These are phyloP conservation scores for Lanmaoa pseudosensibilis DNA, from an alignment of 768 basidiomycete genomes.

Conservation along the genomic window DNA sequence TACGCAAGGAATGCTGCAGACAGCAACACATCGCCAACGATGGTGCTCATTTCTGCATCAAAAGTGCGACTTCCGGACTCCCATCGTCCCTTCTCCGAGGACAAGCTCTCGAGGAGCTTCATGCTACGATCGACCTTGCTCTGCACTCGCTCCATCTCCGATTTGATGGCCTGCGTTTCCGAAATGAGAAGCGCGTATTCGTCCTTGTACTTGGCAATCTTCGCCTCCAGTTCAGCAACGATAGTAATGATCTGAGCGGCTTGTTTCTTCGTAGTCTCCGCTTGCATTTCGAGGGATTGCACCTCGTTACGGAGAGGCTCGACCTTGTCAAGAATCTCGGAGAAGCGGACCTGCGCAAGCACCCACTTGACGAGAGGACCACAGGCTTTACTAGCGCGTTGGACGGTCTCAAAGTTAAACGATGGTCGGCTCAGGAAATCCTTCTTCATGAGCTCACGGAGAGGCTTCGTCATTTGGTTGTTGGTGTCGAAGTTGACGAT, in stretches of 20 bases:
- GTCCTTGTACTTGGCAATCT: constrained; percentile 92
- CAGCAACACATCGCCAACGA: constrained; percentile 93
- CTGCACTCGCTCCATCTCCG: constrained; percentile 97
- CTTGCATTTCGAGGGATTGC: constrained; percentile 86
- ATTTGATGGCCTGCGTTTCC: constrained; percentile 95
- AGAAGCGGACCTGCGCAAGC: constrained; percentile 94
- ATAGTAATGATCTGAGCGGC: constrained; percentile 87
- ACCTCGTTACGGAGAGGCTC: constrained; percentile 97
- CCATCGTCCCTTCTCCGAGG: constrained; percentile 94
- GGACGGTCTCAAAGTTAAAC: constrained; percentile 93
- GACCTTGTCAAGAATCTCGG: constrained; percentile 95
- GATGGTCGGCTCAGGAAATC: constrained; percentile 90
- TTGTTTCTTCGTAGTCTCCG: constrained; percentile 93
- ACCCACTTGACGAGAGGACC: constrained; percentile 99
- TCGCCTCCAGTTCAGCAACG: constrained; percentile 88
- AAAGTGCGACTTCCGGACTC: constrained; percentile 93
- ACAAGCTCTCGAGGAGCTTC: constrained; percentile 90
- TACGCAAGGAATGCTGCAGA: constrained; percentile 97
- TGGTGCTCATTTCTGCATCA: constrained; percentile 97
- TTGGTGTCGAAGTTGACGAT: constrained; percentile 96
- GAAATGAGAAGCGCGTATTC: constrained; percentile 97
- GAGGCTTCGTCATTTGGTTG: constrained; percentile 81
- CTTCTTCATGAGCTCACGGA: constrained; percentile 88
- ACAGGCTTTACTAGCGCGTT: constrained; percentile 94
- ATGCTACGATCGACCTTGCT: constrained; percentile 96